Conservation (phyloP, 805 yeast genomes). For the Nakazawaea wyomingensis region DNA sequence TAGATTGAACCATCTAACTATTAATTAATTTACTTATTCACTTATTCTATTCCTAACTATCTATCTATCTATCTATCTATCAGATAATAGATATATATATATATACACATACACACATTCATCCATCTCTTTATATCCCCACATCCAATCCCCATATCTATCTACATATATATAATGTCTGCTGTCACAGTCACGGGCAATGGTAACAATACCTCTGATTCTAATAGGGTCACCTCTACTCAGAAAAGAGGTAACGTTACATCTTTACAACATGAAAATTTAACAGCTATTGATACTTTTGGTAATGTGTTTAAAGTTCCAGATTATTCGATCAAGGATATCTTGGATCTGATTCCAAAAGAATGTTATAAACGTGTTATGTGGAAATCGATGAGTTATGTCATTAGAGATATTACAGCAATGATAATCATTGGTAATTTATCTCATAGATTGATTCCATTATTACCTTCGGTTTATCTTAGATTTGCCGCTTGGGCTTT, state of each 20-base stretch:
- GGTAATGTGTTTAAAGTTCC: constrained; percentile 73
- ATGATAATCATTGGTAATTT: constrained; percentile 45
- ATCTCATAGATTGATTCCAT: constrained; percentile 51
- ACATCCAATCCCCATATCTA: neutral
- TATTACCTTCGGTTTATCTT: constrained; percentile 33
- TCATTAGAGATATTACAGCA: constrained; percentile 56
- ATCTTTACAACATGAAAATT: constrained; percentile 27
- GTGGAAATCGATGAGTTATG: constrained; percentile 52
- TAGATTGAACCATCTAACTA: too few relatives aligned
- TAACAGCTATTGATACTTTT: constrained; percentile 49
- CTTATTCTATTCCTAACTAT: too few relatives aligned
- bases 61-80: too few relatives aligned
- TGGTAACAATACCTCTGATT: constrained; percentile 1
- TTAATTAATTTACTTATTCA: too few relatives aligned
- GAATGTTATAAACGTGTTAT: constrained; percentile 68
- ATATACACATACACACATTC: too few relatives aligned
- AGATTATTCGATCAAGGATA: constrained; percentile 70
- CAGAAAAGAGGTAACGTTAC: constrained; percentile 38
- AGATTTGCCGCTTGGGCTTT: constrained; percentile 57
- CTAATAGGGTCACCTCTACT: constrained; percentile 13
- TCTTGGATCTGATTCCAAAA: constrained; percentile 64
- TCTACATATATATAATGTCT: constrained; percentile 20
- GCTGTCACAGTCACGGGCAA: constrained; percentile 28
- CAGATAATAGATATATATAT: too few relatives aligned
- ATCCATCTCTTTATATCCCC: too few relatives aligned